Evolutionary conservation across 176 grass and related monocot species (phyloP).

Genomic region (Paspalum vaginatum): DNA sequence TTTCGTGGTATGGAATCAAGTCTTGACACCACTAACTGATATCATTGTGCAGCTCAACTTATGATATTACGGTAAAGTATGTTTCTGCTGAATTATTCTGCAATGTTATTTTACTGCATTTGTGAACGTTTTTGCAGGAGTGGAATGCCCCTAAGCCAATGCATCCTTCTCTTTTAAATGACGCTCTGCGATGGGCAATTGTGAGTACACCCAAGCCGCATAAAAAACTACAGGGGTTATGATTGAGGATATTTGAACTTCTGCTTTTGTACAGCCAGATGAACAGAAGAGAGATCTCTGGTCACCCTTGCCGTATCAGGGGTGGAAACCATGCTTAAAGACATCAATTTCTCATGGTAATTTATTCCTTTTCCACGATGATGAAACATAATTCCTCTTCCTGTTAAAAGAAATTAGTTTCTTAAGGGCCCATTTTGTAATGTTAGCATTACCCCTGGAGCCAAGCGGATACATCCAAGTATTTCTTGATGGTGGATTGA

Average conservation of each 20-base stretch:
- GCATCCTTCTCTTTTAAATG: constrained; percentile 71
- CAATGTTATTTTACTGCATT: neutral
- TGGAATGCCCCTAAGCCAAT: constrained; percentile 90
- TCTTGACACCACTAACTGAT: neutral
- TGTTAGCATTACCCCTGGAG: constrained; percentile 52
- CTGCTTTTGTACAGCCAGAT: constrained; percentile 47
- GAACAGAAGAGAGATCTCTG: constrained; percentile 64
- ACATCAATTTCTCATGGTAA: constrained; percentile 53
- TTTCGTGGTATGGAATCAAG: neutral
- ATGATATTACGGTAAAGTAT: neutral
- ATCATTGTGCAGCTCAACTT: neutral
- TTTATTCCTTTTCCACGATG: constrained; percentile 18
- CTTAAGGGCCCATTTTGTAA: constrained; percentile 27
- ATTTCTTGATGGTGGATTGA: constrained; percentile 97
- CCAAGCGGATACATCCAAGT: constrained; percentile 87
- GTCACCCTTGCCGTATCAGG: constrained; percentile 70
- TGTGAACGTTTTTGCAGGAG: constrained; percentile 52
- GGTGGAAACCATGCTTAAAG: constrained; percentile 46
- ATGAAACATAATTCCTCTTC: constrained; percentile 7
- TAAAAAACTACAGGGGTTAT: constrained; percentile 1
- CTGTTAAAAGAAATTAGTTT: constrained; percentile 1
- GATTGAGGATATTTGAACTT: constrained; percentile 12
- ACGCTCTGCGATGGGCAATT: constrained; percentile 48
- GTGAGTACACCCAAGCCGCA: constrained; percentile 53
- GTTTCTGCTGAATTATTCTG: neutral